Base-by-base conservation (phyloP, 371 early-diverging fungal species). In the Mucor irregularis region DNA sequence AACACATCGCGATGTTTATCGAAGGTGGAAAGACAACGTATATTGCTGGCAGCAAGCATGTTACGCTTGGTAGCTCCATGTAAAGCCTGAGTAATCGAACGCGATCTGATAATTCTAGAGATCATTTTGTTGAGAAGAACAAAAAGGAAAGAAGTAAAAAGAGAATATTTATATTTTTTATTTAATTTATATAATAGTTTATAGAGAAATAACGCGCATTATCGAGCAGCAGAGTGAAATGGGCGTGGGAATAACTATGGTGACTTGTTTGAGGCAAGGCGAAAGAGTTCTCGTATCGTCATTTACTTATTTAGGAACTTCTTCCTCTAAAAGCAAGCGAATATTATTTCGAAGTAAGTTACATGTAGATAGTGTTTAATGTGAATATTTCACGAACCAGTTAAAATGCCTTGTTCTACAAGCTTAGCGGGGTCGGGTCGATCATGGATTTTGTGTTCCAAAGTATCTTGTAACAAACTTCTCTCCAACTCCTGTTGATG, bases 361-460 rank as follows among this genome's bases (percentile, higher is more conserved):
- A 22, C 49, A 48, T 26, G 22, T 14, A 30, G 39, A n/a, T n/a
- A n/a, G 16, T 3, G 28, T 28, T 45, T 34, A 19, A n/a, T 14
- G 14, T 28, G 14, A 5, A 8, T 28, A 42, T 40, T 26, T 31
- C 14, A 26, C 37, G 9, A 39, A 56, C 57, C 49, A 42, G 81
- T 77, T 17, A 91, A 60, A 34, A 93, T 91, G 13, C 87, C 81
- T 54, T 82, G 79, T 47, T 91, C 85, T 26, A 78, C 75, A 39
- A 95, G 78, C 54, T 93, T 82, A 2, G 80, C 74, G 22, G 75
- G 73, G 1, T 82, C 62, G 9, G 93, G 93, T 16, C 94, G 84
- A 29, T 81, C 71, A 45, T 86, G 83, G 26, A 93, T 73, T 62
- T 90, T 90, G 61, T 76, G 69, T 14, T 83, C 86, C 39, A 94